These are phyloP conservation scores for Arabidopsis lyrata DNA, from an alignment of 441 rosid genomes.

Conservation along the genomic window DNA sequence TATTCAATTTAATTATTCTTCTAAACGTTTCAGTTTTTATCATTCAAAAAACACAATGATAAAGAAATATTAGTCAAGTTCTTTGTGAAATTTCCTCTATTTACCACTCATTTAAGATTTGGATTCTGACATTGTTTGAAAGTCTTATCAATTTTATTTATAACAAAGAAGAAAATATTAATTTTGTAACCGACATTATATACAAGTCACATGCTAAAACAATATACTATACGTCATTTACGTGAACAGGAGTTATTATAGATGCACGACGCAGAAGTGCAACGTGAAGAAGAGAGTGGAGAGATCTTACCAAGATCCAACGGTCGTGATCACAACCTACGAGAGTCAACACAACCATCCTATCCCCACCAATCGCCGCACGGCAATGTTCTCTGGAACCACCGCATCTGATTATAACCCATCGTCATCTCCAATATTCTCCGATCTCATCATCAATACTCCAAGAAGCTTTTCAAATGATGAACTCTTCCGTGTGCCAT, in stretches of 20 bases:
- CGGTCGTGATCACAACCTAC: conserved; percentile 81
- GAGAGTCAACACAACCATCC: conserved; percentile 90
- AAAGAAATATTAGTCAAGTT: no score
- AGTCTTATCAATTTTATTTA: background rate
- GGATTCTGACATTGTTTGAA: conserved; percentile 4
- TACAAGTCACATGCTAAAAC: conserved; percentile 22
- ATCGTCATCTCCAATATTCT: conserved; percentile 23
- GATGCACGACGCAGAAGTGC: conserved; percentile 88
- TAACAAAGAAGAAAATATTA: background rate
- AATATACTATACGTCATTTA: background rate
- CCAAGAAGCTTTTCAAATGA: conserved; percentile 49
- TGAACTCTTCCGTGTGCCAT: conserved; percentile 45
- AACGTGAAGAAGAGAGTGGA: conserved; percentile 89
- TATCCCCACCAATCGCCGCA: conserved; percentile 66
- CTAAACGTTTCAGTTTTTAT: no score
- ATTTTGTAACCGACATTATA: conserved; percentile 20
- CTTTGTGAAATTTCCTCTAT: no score
- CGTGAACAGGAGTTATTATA: conserved; percentile 72
- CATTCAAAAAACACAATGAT: background rate
- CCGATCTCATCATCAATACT: conserved; percentile 38
- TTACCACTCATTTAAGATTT: background rate
- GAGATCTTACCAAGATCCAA: conserved; percentile 85
- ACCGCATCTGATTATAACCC: conserved; percentile 26
- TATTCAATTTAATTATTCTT: background rate
- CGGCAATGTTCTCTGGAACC: conserved; percentile 43